Evolutionary conservation across 1,284 basidiomycete genomes (phyloP).

Genomic region (Ustilago crameri): DNA sequence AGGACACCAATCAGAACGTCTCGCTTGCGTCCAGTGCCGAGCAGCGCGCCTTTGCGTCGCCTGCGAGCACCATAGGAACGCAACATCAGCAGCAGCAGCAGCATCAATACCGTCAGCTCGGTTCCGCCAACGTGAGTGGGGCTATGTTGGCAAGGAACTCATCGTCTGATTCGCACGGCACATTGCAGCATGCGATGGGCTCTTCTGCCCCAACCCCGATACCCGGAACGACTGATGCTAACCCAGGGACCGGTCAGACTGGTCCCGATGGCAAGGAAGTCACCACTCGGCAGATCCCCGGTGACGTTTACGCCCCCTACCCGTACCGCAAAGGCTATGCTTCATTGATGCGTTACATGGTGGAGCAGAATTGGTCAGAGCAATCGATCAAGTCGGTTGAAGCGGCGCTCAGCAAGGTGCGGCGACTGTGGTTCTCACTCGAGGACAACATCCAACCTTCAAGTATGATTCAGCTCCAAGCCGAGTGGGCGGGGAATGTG

Average conservation of each 20-base stretch:
- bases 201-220: not conserved
- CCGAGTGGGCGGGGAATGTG: slow-evolving; percentile 52
- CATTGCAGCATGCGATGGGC: not conserved
- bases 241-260: not conserved
- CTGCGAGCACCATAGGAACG: not conserved
- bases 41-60: not conserved
- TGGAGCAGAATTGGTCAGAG: slow-evolving; percentile 44
- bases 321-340: slow-evolving; percentile 50
- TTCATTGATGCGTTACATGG: slow-evolving; percentile 50
- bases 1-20: not conserved
- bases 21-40: not conserved
- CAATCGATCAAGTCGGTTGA: slow-evolving; percentile 47
- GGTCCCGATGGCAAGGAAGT: slow-evolving; percentile 8
- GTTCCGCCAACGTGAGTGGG: not conserved
- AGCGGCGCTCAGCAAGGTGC: slow-evolving; percentile 40
- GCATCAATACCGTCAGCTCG: slow-evolving; percentile 1
- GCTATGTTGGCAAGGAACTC: not conserved
- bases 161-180: not conserved
- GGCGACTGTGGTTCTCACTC: slow-evolving; percentile 50
- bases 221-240: not conserved
- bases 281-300: slow-evolving; percentile 16
- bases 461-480: slow-evolving; percentile 48
- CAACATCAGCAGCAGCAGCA: slow-evolving; percentile 5
- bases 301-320: slow-evolving; percentile 43
- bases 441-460: slow-evolving; percentile 53